Conservation (phyloP, 2,329 filamentous ascomycete species). For the Colletotrichum eremochloae region DNA sequence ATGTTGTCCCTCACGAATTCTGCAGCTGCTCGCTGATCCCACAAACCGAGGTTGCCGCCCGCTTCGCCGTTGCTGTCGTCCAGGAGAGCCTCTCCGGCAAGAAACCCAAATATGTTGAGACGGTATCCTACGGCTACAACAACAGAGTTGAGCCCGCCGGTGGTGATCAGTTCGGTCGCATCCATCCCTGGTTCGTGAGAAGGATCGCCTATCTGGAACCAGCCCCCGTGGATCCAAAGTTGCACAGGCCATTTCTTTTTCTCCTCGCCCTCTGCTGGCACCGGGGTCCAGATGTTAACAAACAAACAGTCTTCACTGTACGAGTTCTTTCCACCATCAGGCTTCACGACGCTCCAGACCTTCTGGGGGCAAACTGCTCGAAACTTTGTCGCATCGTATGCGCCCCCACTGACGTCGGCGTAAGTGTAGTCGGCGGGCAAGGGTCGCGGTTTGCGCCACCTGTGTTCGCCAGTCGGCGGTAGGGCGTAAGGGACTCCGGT, state of each 20-base stretch:
- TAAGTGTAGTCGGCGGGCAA: slow-evolving; percentile 49
- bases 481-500: slow-evolving; percentile 56
- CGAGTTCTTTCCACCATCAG: slow-evolving; percentile 45
- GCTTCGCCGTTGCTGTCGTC: slow-evolving; percentile 43
- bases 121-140: slow-evolving; percentile 62
- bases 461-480: slow-evolving; percentile 52
- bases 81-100: slow-evolving; percentile 56
- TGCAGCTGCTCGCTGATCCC: slow-evolving; percentile 63
- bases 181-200: slow-evolving; percentile 58
- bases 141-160: slow-evolving; percentile 53
- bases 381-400: slow-evolving; percentile 54
- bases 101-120: slow-evolving; percentile 63
- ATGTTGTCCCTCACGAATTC: slow-evolving; percentile 65
- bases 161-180: slow-evolving; percentile 57
- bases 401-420: slow-evolving; percentile 43
- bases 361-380: slow-evolving; percentile 57
- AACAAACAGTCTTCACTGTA: slow-evolving; percentile 63
- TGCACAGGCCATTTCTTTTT: slow-evolving; percentile 53
- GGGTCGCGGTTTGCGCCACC: slow-evolving; percentile 55
- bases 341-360: slow-evolving; percentile 47
- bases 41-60: slow-evolving; percentile 56
- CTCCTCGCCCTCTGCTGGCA: slow-evolving; percentile 44
- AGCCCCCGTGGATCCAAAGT: slow-evolving; percentile 61
- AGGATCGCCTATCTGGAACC: slow-evolving; percentile 61
- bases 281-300: slow-evolving; percentile 63